Evolutionary conservation across 2,329 filamentous ascomycete genomes (phyloP).

Genomic region (Chalaropsis thielavioides): DNA sequence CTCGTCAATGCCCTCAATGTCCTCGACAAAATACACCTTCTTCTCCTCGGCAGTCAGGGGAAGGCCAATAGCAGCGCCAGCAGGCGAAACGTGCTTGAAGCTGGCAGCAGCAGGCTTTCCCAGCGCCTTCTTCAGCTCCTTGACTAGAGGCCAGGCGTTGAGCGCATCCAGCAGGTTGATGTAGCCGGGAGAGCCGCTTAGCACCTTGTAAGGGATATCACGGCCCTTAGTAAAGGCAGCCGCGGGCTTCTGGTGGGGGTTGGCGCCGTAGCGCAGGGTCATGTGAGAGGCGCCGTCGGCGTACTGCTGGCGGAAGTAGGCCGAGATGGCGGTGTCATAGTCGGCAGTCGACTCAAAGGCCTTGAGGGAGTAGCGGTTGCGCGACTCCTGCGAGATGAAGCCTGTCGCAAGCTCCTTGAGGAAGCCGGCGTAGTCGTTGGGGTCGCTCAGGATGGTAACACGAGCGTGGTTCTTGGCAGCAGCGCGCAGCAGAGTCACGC

Average conservation of each 20-base stretch:
- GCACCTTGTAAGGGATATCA: slow-evolving; percentile 83
- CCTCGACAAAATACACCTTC: slow-evolving; percentile 97
- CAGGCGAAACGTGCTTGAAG: slow-evolving; percentile 98
- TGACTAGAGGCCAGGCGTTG: slow-evolving; percentile 93
- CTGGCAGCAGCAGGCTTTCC: slow-evolving; percentile 82
- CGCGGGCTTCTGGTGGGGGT: slow-evolving; percentile 96
- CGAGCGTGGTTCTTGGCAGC: slow-evolving; percentile 96
- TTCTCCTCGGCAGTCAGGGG: slow-evolving; percentile 75
- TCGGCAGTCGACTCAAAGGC: slow-evolving; percentile 97
- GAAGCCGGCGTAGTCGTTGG: slow-evolving; percentile 86
- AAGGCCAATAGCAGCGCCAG: slow-evolving; percentile 85
- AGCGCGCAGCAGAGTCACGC: slow-evolving; percentile 88
- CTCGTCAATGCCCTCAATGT: slow-evolving; percentile 75
- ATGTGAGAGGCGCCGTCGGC: slow-evolving; percentile 70
- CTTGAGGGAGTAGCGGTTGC: slow-evolving; percentile 86
- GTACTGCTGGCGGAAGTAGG: slow-evolving; percentile 97
- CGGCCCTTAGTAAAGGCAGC: slow-evolving; percentile 62
- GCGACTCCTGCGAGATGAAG: slow-evolving; percentile 70
- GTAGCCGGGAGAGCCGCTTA: slow-evolving; percentile 80
- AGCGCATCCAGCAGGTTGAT: slow-evolving; percentile 94
- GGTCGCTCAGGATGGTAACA: slow-evolving; percentile 91
- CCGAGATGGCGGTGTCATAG: slow-evolving; percentile 87
- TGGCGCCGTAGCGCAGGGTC: slow-evolving; percentile 82
- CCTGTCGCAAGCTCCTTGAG: slow-evolving; percentile 77
- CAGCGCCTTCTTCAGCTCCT: slow-evolving; percentile 83